Evolutionary conservation across 306 rosid species (phyloP).

Genomic region (Crotalaria pallida): DNA sequence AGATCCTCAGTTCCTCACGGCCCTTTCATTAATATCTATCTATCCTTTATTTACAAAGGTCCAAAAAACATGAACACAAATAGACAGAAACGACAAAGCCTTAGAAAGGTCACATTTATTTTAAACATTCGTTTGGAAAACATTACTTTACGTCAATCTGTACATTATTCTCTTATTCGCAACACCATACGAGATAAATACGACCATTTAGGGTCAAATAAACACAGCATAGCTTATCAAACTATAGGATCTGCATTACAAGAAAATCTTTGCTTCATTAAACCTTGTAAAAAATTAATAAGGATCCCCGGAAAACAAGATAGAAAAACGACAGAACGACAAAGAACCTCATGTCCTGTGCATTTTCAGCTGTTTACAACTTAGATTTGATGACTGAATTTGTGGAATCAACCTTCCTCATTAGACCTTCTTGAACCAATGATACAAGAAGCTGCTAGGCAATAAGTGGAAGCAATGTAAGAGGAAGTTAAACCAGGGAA

Average conservation of each 20-base stretch:
- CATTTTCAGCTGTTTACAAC: conserved; percentile 39
- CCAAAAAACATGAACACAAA: not conserved
- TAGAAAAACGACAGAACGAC: not conserved
- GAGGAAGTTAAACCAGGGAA: conserved; percentile 6
- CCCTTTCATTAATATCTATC: not conserved
- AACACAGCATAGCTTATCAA: not conserved
- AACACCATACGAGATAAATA: not conserved
- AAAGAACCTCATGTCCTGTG: not conserved
- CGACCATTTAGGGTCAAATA: not conserved
- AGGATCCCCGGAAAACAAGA: not conserved
- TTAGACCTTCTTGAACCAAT: conserved; percentile 76
- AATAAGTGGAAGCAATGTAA: not conserved
- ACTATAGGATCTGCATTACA: not conserved
- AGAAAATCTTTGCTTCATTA: not conserved
- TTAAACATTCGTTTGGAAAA: not conserved
- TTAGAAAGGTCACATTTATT: not conserved
- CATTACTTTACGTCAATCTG: not conserved
- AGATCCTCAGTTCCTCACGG: not conserved
- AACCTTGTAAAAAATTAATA: not conserved
- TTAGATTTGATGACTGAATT: conserved; percentile 39
- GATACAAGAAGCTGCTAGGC: conserved; percentile 48
- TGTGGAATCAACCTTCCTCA: conserved; percentile 33
- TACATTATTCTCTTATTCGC: not conserved
- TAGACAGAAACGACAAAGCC: not conserved
- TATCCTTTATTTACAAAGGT: not conserved